Percentiles rank a stretch among this genome's conserved stretches.
These are phyloP conservation scores for Tremellales sp. DNA, from an alignment of 1,284 basidiomycete species.

Conservation along the genomic window DNA sequence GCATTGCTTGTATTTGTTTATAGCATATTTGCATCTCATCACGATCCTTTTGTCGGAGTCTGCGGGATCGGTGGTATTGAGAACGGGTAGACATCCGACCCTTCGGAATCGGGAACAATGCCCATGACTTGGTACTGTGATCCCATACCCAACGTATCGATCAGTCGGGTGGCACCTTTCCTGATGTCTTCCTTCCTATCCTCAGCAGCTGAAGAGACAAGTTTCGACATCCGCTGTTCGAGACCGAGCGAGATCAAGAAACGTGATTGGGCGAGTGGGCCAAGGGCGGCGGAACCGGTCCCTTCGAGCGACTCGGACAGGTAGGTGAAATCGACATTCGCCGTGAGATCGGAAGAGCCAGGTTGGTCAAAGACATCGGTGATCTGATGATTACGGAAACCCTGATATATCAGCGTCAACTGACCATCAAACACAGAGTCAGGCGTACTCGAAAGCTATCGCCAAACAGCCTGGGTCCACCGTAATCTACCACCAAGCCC, in stretches of 20 bases:
- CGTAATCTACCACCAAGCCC: conserved; percentile 88
- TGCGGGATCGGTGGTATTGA: conserved; percentile 4
- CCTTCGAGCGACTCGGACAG: conserved; percentile 70
- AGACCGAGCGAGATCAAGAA: conserved; percentile 73
- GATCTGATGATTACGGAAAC: conserved; percentile 81
- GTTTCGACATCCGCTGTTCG: conserved; percentile 57
- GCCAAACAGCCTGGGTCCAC: conserved; percentile 65
- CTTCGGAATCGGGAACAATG: conserved; percentile 27
- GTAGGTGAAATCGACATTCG: conserved; percentile 92
- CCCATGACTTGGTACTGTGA: conserved; percentile 57
- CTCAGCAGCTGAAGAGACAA: conserved; percentile 54
- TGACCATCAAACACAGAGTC: neutral
- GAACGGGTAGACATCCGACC: conserved; percentile 48
- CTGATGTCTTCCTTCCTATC: conserved; percentile 53
- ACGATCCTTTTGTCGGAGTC: conserved; percentile 7
- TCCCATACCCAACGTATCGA: conserved; percentile 57
- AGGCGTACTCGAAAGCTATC: conserved; percentile 73
- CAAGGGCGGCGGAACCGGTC: conserved; percentile 55
- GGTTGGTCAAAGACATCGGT: conserved; percentile 81
- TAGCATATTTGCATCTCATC: conserved; percentile 1
- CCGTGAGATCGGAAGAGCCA: conserved; percentile 85
- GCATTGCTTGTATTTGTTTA: neutral
- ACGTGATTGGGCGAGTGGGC: conserved; percentile 63
- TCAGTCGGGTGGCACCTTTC: conserved; percentile 52
- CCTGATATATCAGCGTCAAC: conserved; percentile 53